Base-by-base conservation (phyloP, 768 basidiomycete species). In the Calocera cornea region DNA sequence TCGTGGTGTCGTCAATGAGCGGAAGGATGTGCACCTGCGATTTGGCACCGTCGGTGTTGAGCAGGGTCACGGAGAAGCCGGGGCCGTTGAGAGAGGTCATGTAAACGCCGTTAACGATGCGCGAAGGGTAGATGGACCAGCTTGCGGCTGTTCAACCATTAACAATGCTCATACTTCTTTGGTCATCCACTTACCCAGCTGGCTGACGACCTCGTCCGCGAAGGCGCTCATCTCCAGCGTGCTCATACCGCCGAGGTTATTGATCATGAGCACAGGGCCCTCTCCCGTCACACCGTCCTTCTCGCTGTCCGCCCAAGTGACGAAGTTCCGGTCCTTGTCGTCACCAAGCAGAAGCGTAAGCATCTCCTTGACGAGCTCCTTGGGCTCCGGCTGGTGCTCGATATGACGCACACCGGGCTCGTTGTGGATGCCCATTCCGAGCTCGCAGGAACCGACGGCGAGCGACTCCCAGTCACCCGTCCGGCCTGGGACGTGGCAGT, bases 11-110 rank as follows among this genome's bases (percentile, higher is more conserved):
- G 71, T 92, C 91, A 34, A 93, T 81, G 38, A 90, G 82, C 24
- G 84, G 83, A 19, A 91, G 79, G 64, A 92, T 72, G 1, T 80
- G 67, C 47, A 79, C 75, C 1, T 77, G 67, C 5, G 77, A 72
- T 67, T 66, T 33, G 5, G 83, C 79, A 1, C 78, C 76, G 44
- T 75, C 72, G 0, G 76, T 66, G 29, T 82, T 80, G 17, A 94
- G 80, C 16, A 93, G 80, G 0, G 91, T 89, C 68, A 95, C 79
- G 17, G 91, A 93, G 75, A 95, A 90, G 1, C 93, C 93, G 34
- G 92, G 90, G 90, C 94, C 93, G 76, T 92, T 94, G 70, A 95
- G 82, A 68, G 89, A 91, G 29, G 91, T 93, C 92, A 85, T 85
- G 73, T 81, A 86, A 1, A 80, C 73, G 2, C 82, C 80, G 7